Percentiles rank a stretch among this genome's conserved stretches.
Conservation (phyloP, 495 filamentous ascomycete genomes). For the Tuber indicum region DNA sequence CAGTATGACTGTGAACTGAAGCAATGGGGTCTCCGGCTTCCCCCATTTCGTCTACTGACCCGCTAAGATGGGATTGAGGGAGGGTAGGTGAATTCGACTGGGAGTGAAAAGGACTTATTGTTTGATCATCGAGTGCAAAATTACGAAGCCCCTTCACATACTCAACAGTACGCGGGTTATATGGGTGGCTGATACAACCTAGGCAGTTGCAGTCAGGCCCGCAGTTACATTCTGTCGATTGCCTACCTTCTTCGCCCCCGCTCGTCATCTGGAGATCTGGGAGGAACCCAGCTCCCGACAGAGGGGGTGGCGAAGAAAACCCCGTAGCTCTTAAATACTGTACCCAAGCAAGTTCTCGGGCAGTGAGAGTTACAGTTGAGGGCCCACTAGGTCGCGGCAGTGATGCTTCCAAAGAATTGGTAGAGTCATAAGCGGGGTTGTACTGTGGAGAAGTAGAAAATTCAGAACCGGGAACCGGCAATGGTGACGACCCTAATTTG, state of each 20-base stretch:
- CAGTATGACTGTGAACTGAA: constrained; percentile 7
- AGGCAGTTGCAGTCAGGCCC: constrained; percentile 27
- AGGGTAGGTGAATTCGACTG: constrained; percentile 14
- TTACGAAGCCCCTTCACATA: constrained; percentile 31
- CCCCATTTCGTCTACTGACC: neutral
- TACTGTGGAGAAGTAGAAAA: constrained; percentile 24
- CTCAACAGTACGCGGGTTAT: constrained; percentile 30
- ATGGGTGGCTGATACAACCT: constrained; percentile 33
- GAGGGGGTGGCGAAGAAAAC: constrained; percentile 15
- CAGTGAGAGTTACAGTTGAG: constrained; percentile 15
- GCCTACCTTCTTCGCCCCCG: constrained; percentile 8
- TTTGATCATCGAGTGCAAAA: constrained; percentile 26
- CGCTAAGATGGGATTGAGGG: constrained; percentile 12
- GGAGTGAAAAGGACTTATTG: neutral
- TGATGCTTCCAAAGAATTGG: neutral
- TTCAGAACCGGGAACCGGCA: neutral
- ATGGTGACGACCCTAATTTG: constrained; percentile 4
- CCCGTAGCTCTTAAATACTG: constrained; percentile 31
- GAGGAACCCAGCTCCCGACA: constrained; percentile 1
- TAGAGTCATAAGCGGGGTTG: constrained; percentile 2
- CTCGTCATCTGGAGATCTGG: constrained; percentile 1
- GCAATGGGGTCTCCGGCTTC: constrained; percentile 9
- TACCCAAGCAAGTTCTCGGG: constrained; percentile 32
- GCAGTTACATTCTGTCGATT: constrained; percentile 27
- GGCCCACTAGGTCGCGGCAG: neutral